phyloP scores from a whole-genome alignment of 805 yeast species.

The Sugiyamaella qingdaonensis region DNA sequence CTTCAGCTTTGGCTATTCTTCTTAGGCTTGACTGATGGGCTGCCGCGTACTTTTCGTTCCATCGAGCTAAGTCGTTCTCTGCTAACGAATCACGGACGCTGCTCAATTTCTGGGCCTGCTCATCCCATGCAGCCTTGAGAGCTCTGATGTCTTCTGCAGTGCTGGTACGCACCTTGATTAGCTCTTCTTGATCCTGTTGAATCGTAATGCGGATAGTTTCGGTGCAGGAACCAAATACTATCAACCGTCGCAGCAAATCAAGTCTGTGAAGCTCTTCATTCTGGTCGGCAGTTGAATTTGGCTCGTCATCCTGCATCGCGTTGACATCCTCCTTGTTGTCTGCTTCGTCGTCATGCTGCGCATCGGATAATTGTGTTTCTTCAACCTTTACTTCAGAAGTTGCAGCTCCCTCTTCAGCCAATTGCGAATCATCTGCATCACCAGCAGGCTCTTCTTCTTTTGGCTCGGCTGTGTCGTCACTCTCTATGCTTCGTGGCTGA shows the following conservation, averaged over 20 bases:
- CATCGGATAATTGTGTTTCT: neutral
- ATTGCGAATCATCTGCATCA: neutral
- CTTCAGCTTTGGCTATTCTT: slow-evolving; percentile 28
- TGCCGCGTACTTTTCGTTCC: slow-evolving; percentile 25
- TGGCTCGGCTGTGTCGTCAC: neutral
- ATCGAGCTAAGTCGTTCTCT: slow-evolving; percentile 23
- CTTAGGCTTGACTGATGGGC: slow-evolving; percentile 25
- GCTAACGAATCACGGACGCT: slow-evolving; percentile 23
- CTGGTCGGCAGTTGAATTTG: too few species aligned
- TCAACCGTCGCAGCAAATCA: slow-evolving; percentile 26
- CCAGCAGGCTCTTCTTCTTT: neutral
- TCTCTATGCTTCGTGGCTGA: slow-evolving; percentile 7
- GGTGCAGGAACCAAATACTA: slow-evolving; percentile 31
- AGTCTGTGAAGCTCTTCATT: slow-evolving; percentile 25
- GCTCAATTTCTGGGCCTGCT: slow-evolving; percentile 21
- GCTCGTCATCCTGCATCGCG: too few species aligned
- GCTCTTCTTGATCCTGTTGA: slow-evolving; percentile 30
- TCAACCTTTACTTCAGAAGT: neutral
- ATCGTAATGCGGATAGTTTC: slow-evolving; percentile 34
- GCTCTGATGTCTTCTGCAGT: slow-evolving; percentile 27
- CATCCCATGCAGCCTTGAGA: slow-evolving; percentile 24
- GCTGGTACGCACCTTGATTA: slow-evolving; percentile 25
- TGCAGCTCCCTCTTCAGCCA: neutral
- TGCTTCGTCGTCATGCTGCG: too few species aligned
- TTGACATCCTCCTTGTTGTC: too few species aligned